Conservation (phyloP, 441 rosid genomes). For the Eugenia klotzschiana region DNA sequence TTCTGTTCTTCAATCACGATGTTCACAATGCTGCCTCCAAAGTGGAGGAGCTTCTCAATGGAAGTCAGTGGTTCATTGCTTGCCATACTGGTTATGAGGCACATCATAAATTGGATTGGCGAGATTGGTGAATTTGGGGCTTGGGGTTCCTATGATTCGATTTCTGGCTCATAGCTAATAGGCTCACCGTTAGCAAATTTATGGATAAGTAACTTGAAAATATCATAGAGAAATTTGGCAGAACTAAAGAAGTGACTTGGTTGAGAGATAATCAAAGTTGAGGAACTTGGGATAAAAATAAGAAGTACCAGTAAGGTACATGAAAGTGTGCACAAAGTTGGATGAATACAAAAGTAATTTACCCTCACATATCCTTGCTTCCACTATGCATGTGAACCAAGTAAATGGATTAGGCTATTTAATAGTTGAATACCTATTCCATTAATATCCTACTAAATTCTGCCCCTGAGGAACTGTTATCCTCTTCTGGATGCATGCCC, state of each 20-base stretch:
- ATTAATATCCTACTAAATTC: neutral
- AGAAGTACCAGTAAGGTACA: neutral
- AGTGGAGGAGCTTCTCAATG: neutral
- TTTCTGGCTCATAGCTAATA: neutral
- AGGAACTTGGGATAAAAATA: neutral
- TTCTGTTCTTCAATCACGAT: neutral
- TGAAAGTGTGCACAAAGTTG: neutral
- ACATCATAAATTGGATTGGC: neutral
- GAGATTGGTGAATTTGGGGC: neutral
- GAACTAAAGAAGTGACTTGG: neutral
- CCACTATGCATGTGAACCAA: neutral
- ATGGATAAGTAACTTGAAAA: neutral
- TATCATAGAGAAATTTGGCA: neutral
- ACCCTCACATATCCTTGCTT: neutral
- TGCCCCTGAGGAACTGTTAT: neutral
- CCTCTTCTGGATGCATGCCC: neutral
- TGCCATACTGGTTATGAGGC: neutral
- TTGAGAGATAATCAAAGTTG: neutral
- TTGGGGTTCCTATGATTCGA: neutral
- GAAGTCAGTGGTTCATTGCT: neutral
- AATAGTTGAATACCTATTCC: neutral
- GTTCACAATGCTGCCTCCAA: neutral
- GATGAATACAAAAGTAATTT: neutral
- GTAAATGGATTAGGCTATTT: neutral
- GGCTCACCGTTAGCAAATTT: neutral